Evolutionary conservation across 345 rosid species (phyloP).

Genomic region (Combretum micranthum): DNA sequence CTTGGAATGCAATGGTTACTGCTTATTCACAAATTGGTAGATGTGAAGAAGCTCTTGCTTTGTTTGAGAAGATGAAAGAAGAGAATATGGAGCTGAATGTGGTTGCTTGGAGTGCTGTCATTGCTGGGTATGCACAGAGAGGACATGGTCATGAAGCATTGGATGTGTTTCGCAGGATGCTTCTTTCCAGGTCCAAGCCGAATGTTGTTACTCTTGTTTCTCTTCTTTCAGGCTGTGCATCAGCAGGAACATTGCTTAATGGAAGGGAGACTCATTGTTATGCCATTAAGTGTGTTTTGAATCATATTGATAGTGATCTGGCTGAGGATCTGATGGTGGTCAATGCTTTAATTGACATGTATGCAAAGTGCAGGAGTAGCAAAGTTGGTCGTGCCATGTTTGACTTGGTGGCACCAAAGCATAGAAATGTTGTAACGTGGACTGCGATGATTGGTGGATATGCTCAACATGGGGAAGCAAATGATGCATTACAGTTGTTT

Average conservation of each 20-base stretch:
- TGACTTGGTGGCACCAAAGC: slow-evolving; percentile 29
- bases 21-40: slow-evolving; percentile 71
- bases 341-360: slow-evolving; percentile 76
- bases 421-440: slow-evolving; percentile 77
- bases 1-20: slow-evolving; percentile 86
- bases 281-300: slow-evolving; percentile 49
- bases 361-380: slow-evolving; percentile 55
- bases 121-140: slow-evolving; percentile 77
- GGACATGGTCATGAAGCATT: slow-evolving; percentile 64
- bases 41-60: slow-evolving; percentile 52
- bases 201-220: slow-evolving; percentile 71
- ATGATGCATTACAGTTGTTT: slow-evolving; percentile 57
- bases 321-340: slow-evolving; percentile 46
- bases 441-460: slow-evolving; percentile 82
- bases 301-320: slow-evolving; percentile 20
- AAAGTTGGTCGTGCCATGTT: slow-evolving; percentile 44
- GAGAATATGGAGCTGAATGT: slow-evolving; percentile 55
- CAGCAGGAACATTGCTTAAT: slow-evolving; percentile 51
- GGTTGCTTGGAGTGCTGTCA: slow-evolving; percentile 84
- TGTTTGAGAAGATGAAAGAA: slow-evolving; percentile 57
- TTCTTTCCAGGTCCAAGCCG: slow-evolving; percentile 36
- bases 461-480: slow-evolving; percentile 78
- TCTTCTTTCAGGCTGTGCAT: slow-evolving; percentile 80
- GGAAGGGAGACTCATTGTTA: slow-evolving; percentile 76
- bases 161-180: slow-evolving; percentile 66